Percentiles rank a stretch among this genome's conserved stretches.
Evolutionary conservation across 306 rosid genomes (phyloP).

Genomic region (Quercus suber): DNA sequence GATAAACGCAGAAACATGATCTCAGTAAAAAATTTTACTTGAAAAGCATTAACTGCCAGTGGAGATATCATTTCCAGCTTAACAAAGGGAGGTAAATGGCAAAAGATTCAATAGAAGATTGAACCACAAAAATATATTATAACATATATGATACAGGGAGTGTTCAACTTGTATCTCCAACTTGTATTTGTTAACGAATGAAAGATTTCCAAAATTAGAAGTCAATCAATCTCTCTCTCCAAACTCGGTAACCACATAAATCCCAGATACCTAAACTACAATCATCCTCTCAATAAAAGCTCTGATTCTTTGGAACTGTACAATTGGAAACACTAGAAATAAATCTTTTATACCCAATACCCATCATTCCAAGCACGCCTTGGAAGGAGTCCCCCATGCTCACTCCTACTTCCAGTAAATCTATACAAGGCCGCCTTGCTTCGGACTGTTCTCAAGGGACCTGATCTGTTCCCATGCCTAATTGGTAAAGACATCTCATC

Average conservation of each 20-base stretch:
- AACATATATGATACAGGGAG: conserved; percentile 36
- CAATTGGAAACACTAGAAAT: conserved; percentile 37
- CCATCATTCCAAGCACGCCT: conserved; percentile 50
- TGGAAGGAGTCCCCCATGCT: conserved; percentile 63
- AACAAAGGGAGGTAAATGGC: not conserved
- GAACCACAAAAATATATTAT: conserved; percentile 33
- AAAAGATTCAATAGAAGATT: conserved; percentile 3
- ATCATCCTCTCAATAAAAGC: conserved; percentile 31
- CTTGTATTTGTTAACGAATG: conserved; percentile 55
- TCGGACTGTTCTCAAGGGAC: conserved; percentile 68
- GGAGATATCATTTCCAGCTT: no score
- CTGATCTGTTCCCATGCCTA: conserved; percentile 79
- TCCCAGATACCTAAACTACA: conserved; percentile 45
- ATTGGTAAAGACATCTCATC: conserved; percentile 58
- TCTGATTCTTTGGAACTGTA: conserved; percentile 54
- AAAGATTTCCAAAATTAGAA: conserved; percentile 58
- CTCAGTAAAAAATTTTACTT: no score
- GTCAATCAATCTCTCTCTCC: conserved; percentile 33
- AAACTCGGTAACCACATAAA: conserved; percentile 29
- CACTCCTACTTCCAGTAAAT: conserved; percentile 71
- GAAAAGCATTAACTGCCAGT: no score
- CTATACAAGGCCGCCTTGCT: conserved; percentile 66
- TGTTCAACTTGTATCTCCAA: conserved; percentile 30
- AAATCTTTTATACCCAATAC: conserved; percentile 40
- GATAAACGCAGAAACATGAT: no score